Evolutionary conservation across 495 filamentous ascomycete species (phyloP).

Genomic region (Cercophora samala): DNA sequence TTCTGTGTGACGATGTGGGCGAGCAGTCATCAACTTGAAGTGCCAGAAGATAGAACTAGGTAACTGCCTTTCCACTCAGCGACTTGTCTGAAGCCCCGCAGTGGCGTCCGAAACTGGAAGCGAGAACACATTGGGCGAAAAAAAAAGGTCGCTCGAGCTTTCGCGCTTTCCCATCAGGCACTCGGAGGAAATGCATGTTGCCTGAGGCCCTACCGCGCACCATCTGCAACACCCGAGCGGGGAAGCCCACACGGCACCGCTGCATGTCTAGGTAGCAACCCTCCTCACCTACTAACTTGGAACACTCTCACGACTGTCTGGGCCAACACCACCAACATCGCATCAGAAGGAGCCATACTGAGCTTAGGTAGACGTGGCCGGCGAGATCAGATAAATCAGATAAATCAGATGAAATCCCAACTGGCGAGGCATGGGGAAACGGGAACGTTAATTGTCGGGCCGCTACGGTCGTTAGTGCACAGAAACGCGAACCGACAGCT

Average conservation of each 20-base stretch:
- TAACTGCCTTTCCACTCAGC: background rate
- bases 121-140: constrained; percentile 1
- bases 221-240: background rate
- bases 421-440: background rate
- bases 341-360: too few species aligned
- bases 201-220: background rate
- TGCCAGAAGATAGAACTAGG: background rate
- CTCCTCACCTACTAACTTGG: too few species aligned
- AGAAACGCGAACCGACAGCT: background rate
- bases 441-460: background rate
- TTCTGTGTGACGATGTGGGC: background rate
- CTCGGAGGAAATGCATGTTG: background rate
- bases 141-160: constrained; percentile 1
- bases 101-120: constrained; percentile 3
- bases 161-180: constrained; percentile 2
- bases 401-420: background rate
- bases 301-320: background rate
- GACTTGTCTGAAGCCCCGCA: background rate
- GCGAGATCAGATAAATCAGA: background rate
- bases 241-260: background rate
- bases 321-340: too few species aligned
- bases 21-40: background rate
- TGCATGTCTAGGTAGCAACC: background rate
- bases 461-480: background rate
- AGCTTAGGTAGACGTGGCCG: too few species aligned